Evolutionary conservation across 2,329 filamentous ascomycete genomes (phyloP).

Genomic region (Aspergillus hortae): DNA sequence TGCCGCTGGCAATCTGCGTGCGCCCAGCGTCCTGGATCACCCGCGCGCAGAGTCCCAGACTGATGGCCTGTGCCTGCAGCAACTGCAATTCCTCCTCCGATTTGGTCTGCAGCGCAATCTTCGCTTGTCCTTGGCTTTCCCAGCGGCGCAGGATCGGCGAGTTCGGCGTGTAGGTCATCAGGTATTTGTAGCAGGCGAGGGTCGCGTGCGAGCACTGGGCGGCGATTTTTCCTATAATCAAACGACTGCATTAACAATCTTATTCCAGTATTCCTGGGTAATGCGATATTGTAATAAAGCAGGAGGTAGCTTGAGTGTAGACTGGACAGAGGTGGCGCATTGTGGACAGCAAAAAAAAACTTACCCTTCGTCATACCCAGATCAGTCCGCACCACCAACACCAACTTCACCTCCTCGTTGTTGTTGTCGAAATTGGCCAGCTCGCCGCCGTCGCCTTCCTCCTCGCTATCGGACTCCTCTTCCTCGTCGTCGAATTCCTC

Average conservation of each 20-base stretch:
- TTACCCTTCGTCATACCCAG: constrained; percentile 95
- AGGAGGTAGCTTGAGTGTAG: background rate
- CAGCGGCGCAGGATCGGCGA: constrained; percentile 70
- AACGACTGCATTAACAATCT: background rate
- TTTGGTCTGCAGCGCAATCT: constrained; percentile 88
- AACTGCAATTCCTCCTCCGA: constrained; percentile 75
- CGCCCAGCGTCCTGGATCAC: constrained; percentile 93
- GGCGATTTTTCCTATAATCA: constrained; percentile 78
- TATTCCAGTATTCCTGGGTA: background rate
- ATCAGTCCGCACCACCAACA: constrained; percentile 88
- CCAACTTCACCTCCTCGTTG: constrained; percentile 85
- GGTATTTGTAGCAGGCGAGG: constrained; percentile 90
- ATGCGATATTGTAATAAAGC: background rate
- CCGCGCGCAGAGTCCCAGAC: constrained; percentile 79
- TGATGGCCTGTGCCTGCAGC: constrained; percentile 74
- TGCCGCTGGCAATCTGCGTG: constrained; percentile 93
- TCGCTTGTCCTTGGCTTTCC: constrained; percentile 84
- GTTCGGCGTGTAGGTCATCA: constrained; percentile 54
- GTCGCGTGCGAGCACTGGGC: constrained; percentile 96
- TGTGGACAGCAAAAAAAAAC: constrained; percentile 19
- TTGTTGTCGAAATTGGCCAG: constrained; percentile 50
- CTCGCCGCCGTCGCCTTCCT: constrained; percentile 56
- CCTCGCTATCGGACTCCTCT: constrained; percentile 65
- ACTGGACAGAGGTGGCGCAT: constrained; percentile 2
- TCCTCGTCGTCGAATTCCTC: constrained; percentile 38